Percentiles rank a stretch among this genome's conserved stretches.
These are phyloP conservation scores for Phytophthora pisi DNA, from an alignment of 352 stramenopile genomes.

Conservation along the genomic window DNA sequence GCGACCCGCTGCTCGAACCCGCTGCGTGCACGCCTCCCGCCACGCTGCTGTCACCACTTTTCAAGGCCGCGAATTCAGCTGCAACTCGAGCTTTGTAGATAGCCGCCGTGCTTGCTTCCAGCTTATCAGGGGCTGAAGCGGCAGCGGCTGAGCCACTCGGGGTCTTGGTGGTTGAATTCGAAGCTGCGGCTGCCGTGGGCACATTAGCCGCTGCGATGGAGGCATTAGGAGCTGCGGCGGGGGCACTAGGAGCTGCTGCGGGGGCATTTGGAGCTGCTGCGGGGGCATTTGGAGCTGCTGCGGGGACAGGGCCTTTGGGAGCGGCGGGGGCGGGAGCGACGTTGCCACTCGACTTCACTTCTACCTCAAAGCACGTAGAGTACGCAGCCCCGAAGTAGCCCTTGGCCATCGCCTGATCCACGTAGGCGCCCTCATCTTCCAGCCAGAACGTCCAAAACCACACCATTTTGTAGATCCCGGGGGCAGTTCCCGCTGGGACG, in stretches of 20 bases:
- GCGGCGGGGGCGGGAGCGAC: not conserved
- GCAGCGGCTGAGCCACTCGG: too few relatives aligned
- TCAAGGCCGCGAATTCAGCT: conserved; percentile 16
- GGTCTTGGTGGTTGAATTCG: not conserved
- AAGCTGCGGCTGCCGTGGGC: not conserved
- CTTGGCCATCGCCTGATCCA: conserved; percentile 46
- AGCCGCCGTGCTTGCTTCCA: not conserved
- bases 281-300: too few relatives aligned
- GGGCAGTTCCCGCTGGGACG: conserved; percentile 37
- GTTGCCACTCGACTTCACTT: conserved; percentile 29
- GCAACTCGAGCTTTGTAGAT: conserved; percentile 12
- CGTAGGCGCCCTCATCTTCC: conserved; percentile 41
- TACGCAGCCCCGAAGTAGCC: conserved; percentile 63
- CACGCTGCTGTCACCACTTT: conserved; percentile 9
- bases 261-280: too few relatives aligned
- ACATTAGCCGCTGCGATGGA: not conserved
- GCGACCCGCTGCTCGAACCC: conserved; percentile 9
- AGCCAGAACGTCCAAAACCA: conserved; percentile 72
- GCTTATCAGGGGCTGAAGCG: not conserved
- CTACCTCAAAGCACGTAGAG: conserved; percentile 60
- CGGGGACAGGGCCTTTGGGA: not conserved
- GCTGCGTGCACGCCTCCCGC: conserved; percentile 16
- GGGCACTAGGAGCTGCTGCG: too few relatives aligned
- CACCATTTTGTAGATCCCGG: conserved; percentile 58
- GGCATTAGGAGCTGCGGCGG: too few relatives aligned